A percentile compares a stretch with the other conserved stretches of the same genome.
phyloP scores from a whole-genome alignment of 176 grass and related monocot genomes.

The Musa troglodytarum region DNA sequence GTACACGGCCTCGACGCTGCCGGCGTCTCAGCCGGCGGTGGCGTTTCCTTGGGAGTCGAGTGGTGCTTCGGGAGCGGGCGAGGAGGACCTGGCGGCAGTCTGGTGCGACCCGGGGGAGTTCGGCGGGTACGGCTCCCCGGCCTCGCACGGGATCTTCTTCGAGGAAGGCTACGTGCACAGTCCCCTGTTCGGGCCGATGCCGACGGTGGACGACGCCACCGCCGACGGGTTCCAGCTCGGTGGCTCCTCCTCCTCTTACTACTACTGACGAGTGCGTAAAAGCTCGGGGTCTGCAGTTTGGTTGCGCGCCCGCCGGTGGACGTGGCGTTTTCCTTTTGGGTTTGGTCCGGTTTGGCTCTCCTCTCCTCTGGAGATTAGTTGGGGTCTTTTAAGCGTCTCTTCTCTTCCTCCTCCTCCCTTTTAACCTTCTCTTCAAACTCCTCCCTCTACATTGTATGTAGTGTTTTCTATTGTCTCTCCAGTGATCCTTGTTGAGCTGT shows the following conservation, averaged over 20 bases:
- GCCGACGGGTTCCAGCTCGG: conserved; percentile 93
- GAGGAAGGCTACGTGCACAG: conserved; percentile 98
- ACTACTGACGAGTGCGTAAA: conserved; percentile 39
- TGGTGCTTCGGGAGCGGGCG: not conserved
- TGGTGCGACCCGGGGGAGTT: conserved; percentile 63
- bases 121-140: conserved; percentile 27
- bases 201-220: conserved; percentile 53
- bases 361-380: not conserved
- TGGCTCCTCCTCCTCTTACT: conserved; percentile 61
- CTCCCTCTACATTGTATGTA: not conserved
- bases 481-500: too few species aligned
- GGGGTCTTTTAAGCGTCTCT: not conserved
- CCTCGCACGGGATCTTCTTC: conserved; percentile 70
- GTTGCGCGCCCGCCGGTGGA: conserved; percentile 4
- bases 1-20: not conserved
- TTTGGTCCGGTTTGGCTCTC: not conserved
- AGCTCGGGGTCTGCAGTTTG: not conserved
- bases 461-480: not conserved
- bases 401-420: not conserved
- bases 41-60: conserved; percentile 12
- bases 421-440: not conserved
- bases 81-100: not conserved
- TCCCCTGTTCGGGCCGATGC: conserved; percentile 95
- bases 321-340: conserved; percentile 3
- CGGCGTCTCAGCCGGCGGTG: conserved; percentile 7